Conservation (phyloP, 2,329 filamentous ascomycete species). For the Beauveria brongniartii region DNA sequence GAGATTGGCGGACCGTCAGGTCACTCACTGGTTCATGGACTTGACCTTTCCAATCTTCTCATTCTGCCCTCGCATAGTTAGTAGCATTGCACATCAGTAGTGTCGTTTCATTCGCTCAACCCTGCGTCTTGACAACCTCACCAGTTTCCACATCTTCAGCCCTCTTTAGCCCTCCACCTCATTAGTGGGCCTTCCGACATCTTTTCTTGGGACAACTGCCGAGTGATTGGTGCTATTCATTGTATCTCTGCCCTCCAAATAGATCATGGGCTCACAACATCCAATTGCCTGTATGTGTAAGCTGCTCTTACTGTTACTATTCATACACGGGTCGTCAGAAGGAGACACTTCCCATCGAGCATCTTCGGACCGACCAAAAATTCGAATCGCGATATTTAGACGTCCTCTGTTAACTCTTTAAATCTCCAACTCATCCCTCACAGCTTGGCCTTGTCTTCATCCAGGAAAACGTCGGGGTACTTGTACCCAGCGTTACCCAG, state of each 20-base stretch:
- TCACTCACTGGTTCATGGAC: neutral
- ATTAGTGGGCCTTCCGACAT: too few relatives aligned
- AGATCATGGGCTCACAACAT: neutral
- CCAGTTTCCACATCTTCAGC: neutral
- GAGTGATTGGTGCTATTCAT: neutral
- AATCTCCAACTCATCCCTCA: constrained; percentile 15
- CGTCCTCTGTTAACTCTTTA: neutral
- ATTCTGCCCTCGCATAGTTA: neutral
- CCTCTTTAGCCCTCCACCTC: neutral
- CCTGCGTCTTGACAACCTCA: neutral
- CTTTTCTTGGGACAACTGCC: too few relatives aligned
- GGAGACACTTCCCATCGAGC: neutral
- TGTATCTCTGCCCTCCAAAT: neutral
- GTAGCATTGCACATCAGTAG: neutral
- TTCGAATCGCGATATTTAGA: neutral
- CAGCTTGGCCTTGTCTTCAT: constrained; percentile 31
- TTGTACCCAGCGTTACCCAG: constrained; percentile 39
- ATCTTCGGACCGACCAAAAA: neutral
- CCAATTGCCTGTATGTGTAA: neutral
- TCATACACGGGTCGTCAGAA: neutral
- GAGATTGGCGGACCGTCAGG: neutral
- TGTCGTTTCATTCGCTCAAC: too few relatives aligned
- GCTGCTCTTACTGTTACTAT: neutral
- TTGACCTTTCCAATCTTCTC: neutral
- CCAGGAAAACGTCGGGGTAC: constrained; percentile 44